Evolutionary conservation across 345 rosid species (phyloP).

Genomic region (Boechera stricta): DNA sequence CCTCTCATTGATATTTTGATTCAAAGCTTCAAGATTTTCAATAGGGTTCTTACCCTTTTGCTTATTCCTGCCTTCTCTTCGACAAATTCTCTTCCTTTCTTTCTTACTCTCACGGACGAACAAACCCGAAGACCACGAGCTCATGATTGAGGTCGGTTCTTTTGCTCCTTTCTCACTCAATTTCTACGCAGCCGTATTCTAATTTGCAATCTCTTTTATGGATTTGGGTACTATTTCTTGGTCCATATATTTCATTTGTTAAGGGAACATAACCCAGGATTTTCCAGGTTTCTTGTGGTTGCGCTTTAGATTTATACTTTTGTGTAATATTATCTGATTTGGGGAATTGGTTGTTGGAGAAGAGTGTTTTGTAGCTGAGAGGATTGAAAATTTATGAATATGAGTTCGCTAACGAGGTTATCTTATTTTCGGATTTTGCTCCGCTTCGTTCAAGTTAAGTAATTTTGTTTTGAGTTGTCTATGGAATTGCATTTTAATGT

Average conservation of each 20-base stretch:
- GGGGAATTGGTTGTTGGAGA: slow-evolving; percentile 12
- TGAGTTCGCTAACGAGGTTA: neutral
- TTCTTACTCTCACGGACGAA: slow-evolving; percentile 19
- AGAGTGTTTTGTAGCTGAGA: neutral
- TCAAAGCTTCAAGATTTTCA: slow-evolving; percentile 10
- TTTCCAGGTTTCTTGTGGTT: slow-evolving; percentile 10
- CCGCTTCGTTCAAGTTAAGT: slow-evolving; percentile 3
- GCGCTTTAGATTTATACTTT: neutral
- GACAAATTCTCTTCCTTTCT: neutral
- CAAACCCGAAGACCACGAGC: slow-evolving; percentile 34
- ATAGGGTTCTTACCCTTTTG: slow-evolving; percentile 6
- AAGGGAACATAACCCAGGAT: neutral
- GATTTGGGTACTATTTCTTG: neutral
- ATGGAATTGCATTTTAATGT: neutral
- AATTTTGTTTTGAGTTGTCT: neutral
- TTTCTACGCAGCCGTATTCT: neutral
- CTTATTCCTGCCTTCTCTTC: neutral
- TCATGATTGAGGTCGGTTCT: slow-evolving; percentile 46
- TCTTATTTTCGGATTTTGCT: slow-evolving; percentile 1
- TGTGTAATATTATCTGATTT: neutral
- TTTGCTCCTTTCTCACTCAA: slow-evolving; percentile 1
- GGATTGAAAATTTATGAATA: slow-evolving; percentile 5
- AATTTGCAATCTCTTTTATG: neutral
- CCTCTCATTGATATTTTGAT: slow-evolving; percentile 7
- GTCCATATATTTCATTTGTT: neutral